Evolutionary conservation across 176 grass and related monocot species (phyloP).

Genomic region (Panicum miliaceum): DNA sequence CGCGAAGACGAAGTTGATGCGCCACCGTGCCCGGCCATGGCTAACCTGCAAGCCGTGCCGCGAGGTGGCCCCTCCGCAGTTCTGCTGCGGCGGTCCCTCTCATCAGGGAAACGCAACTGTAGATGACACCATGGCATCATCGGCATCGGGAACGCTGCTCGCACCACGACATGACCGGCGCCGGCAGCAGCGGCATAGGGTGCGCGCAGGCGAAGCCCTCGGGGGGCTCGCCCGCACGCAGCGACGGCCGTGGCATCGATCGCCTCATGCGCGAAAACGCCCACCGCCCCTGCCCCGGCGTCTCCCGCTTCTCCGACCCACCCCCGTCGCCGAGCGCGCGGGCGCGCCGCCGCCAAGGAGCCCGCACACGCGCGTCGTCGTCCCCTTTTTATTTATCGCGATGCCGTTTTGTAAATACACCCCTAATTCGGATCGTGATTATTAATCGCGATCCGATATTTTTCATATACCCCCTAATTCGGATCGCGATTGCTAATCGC

Average conservation of each 20-base stretch:
- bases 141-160: not conserved
- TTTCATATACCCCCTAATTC: too few relatives aligned
- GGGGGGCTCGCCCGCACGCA: conserved; percentile 43
- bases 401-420: too few relatives aligned
- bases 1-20: not conserved
- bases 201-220: conserved; percentile 63
- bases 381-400: too few relatives aligned
- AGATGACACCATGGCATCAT: not conserved
- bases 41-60: not conserved
- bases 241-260: conserved; percentile 48
- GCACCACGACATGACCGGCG: not conserved
- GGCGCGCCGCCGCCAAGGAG: not conserved
- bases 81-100: not conserved
- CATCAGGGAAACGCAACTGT: not conserved
- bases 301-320: conserved; percentile 34
- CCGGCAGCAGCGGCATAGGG: conserved; percentile 42
- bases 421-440: too few relatives aligned
- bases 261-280: conserved; percentile 38
- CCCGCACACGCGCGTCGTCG: not conserved
- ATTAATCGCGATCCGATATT: too few relatives aligned
- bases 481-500: too few relatives aligned
- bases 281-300: not conserved
- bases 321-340: not conserved
- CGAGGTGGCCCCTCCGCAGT: conserved; percentile 20
- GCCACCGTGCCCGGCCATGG: not conserved